Evolutionary conservation across 2,329 filamentous ascomycete genomes (phyloP), one percentile per base, ranked within the genome.

Genomic region (Bipolaris gigantea): DNA sequence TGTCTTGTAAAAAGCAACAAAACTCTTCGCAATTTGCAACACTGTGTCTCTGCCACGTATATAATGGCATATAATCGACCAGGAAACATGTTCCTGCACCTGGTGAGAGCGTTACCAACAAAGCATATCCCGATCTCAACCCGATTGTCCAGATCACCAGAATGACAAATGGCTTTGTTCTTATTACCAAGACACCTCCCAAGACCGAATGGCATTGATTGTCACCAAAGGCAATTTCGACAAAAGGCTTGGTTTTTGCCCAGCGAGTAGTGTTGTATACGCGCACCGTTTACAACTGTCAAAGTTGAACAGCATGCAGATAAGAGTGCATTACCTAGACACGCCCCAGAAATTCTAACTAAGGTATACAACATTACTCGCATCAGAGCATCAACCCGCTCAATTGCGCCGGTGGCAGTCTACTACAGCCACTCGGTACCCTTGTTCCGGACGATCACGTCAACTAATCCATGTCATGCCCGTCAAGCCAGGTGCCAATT

Each of bases 371-470:
- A 25, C 33, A 36, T 36, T 46, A 18, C 19, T 46, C 32, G n/a
- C 11, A 36, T 5, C 18, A 10, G 21, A 13, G 21, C 15, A 9
- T 2, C 18, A 4, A 16, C n/a, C 23, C 27, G 27, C 27, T 30
- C 15, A 27, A 18, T 19, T 25, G 15, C 27, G n/a, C 21, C 15
- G 19, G 27, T 30, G 18, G 13, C 36, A 41, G 10, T 9, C 5
- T 15, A 18, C 11, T 35, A 15, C 25, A 27, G 34, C 23, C 21
- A 25, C 30, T 8, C 23, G 34, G 10, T 6, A 46, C 42, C 27
- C 38, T 43, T 38, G 62, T 65, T 55, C 62, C 62, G 63, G 62
- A 56, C 55, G 50, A 63, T 63, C 62, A 57, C 57, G 51, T 44
- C 41, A 19, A 42, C 48, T 5, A 30, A 40, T 39, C 55, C 59